Conservation (phyloP, 306 rosid species). For the Arachis hypogaea region DNA sequence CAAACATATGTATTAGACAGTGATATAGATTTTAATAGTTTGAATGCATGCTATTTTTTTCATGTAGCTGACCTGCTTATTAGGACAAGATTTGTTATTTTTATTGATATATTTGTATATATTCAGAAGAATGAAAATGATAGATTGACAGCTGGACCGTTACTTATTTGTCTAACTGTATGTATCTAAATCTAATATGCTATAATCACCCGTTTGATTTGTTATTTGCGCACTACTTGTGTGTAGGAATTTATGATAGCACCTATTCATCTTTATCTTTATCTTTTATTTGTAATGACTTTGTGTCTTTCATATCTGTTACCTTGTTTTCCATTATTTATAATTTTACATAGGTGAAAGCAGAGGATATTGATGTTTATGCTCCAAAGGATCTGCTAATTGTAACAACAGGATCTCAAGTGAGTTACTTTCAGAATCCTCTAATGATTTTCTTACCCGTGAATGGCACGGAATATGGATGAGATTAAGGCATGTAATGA, state of each 20-base stretch:
- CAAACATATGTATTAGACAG: not conserved
- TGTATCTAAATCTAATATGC: not conserved
- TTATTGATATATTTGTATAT: not conserved
- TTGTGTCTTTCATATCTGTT: constrained; percentile 18
- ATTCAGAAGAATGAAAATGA: not conserved
- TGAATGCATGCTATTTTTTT: too few relatives aligned
- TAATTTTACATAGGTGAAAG: constrained; percentile 69
- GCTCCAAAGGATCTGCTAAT: constrained; percentile 96
- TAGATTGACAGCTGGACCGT: constrained; percentile 1
- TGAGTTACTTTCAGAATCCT: constrained; percentile 58
- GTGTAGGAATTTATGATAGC: constrained; percentile 32
- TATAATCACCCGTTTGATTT: constrained; percentile 18
- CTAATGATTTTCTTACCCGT: constrained; percentile 32
- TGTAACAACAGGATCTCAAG: constrained; percentile 99
- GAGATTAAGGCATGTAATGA: constrained; percentile 52
- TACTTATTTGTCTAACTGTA: constrained; percentile 19
- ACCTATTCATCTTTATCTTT: not conserved
- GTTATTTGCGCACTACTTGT: constrained; percentile 1
- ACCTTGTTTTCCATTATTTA: constrained; percentile 36
- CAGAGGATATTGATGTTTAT: constrained; percentile 93
- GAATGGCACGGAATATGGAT: constrained; percentile 29
- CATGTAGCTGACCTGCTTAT: too few relatives aligned
- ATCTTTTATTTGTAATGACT: constrained; percentile 18
- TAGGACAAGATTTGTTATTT: too few relatives aligned
- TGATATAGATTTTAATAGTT: too few relatives aligned